These are phyloP conservation scores for Kodamaea neixiangensis DNA, from an alignment of 805 yeast species.

Conservation along the genomic window DNA sequence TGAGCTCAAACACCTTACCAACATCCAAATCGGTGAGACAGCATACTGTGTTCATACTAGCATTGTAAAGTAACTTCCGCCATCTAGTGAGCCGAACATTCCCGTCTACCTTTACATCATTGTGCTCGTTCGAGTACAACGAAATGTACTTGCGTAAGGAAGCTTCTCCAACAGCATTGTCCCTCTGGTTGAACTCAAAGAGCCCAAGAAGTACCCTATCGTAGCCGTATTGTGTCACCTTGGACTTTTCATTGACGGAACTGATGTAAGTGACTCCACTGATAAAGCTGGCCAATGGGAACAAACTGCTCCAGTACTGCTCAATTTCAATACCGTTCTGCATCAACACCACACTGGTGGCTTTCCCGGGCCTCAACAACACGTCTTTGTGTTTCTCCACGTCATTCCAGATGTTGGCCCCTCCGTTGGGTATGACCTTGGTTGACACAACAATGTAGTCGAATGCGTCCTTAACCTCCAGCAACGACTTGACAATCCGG, in stretches of 20 bases:
- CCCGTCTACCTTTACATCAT: slow-evolving; percentile 27
- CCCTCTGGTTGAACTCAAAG: slow-evolving; percentile 18
- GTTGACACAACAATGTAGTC: slow-evolving; percentile 37
- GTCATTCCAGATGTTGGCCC: slow-evolving; percentile 26
- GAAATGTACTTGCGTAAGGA: slow-evolving; percentile 29
- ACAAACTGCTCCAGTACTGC: slow-evolving; percentile 28
- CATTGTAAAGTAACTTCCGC: slow-evolving; percentile 41
- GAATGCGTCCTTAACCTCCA: slow-evolving; percentile 27
- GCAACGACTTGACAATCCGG: slow-evolving; percentile 27
- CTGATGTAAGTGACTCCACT: slow-evolving; percentile 41
- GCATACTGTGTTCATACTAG: slow-evolving; percentile 37
- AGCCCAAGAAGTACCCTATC: slow-evolving; percentile 27
- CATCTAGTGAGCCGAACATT: slow-evolving; percentile 37
- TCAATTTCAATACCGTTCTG: slow-evolving; percentile 46
- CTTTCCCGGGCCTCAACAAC: slow-evolving; percentile 14
- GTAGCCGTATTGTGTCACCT: slow-evolving; percentile 30
- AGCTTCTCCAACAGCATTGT: slow-evolving; percentile 19
- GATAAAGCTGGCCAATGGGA: slow-evolving; percentile 35
- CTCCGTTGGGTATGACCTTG: slow-evolving; percentile 31
- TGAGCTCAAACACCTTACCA: slow-evolving; percentile 40
- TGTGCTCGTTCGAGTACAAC: slow-evolving; percentile 37
- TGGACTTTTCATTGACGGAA: slow-evolving; percentile 29
- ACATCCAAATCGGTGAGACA: slow-evolving; percentile 36
- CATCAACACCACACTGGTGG: slow-evolving; percentile 33
- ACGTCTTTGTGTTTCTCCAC: slow-evolving; percentile 13